These are phyloP conservation scores for Hypoxylon fragiforme DNA, from an alignment of 495 filamentous ascomycete species.

Conservation along the genomic window DNA sequence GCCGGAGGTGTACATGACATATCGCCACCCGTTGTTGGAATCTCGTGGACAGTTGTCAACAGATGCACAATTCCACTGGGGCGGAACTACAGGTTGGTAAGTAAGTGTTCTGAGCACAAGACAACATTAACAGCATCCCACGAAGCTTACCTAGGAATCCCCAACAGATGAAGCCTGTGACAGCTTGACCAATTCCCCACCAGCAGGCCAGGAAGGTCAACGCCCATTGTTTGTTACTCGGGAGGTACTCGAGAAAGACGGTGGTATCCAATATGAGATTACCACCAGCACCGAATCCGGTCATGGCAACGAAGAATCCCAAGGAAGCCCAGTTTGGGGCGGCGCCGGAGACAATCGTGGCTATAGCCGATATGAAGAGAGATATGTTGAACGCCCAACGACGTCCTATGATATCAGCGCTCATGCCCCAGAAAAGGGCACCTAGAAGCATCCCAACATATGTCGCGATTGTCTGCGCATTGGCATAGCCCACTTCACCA, in stretches of 20 bases:
- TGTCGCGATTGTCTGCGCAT: constrained; percentile 63
- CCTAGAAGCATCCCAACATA: constrained; percentile 74
- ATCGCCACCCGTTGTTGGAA: constrained; percentile 83
- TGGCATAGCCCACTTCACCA: constrained; percentile 51
- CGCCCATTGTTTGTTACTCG: constrained; percentile 74
- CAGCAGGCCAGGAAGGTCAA: constrained; percentile 74
- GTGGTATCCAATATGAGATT: constrained; percentile 73
- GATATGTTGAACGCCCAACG: constrained; percentile 75
- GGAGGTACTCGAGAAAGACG: constrained; percentile 80
- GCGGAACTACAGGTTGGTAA: constrained; percentile 37
- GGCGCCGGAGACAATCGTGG: constrained; percentile 68
- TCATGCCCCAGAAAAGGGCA: constrained; percentile 79
- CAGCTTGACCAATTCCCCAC: constrained; percentile 75
- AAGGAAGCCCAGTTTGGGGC: constrained; percentile 70
- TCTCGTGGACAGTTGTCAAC: constrained; percentile 59
- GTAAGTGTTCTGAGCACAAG: constrained; percentile 38
- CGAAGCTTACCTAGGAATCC: constrained; percentile 66
- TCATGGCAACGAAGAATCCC: constrained; percentile 66
- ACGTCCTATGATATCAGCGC: constrained; percentile 72
- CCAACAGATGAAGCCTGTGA: constrained; percentile 78
- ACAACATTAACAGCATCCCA: constrained; percentile 4
- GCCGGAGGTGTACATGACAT: constrained; percentile 67
- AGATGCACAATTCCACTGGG: constrained; percentile 59
- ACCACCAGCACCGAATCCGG: constrained; percentile 74
- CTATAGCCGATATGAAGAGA: constrained; percentile 66